phyloP scores from a whole-genome alignment of 495 filamentous ascomycete species.

The Pseudotulostoma volvatum region DNA sequence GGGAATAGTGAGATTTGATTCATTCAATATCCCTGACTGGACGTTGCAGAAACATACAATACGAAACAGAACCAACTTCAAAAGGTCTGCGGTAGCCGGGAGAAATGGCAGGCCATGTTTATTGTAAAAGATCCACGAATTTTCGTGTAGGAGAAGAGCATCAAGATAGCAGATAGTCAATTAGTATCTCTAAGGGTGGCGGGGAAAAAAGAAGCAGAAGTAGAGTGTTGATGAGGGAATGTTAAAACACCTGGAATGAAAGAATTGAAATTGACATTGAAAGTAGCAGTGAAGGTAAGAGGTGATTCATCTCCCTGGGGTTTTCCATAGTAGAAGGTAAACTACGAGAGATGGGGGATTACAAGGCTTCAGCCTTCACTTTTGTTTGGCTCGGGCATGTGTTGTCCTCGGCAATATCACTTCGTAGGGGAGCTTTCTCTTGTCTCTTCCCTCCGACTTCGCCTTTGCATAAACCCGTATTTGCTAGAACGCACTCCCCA shows the following conservation, averaged over 20 bases:
- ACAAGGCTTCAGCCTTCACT: conserved; percentile 17
- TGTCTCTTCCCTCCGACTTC: conserved; percentile 39
- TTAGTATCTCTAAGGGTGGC: not conserved
- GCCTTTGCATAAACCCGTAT: conserved; percentile 58
- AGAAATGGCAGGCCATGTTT: too few relatives aligned
- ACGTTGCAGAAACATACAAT: too few relatives aligned
- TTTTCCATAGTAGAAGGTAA: too few relatives aligned
- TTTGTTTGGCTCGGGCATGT: conserved; percentile 19
- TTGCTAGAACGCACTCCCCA: conserved; percentile 64
- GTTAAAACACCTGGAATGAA: not conserved
- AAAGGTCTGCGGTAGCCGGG: too few relatives aligned
- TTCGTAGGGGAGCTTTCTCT: too few relatives aligned
- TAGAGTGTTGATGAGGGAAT: not conserved
- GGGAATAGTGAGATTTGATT: too few relatives aligned
- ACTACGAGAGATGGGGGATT: too few relatives aligned
- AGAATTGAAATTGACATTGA: not conserved
- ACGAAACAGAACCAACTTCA: too few relatives aligned
- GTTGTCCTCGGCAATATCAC: too few relatives aligned
- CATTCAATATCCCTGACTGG: too few relatives aligned
- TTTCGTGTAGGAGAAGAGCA: too few relatives aligned
- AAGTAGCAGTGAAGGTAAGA: not conserved
- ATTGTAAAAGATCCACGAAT: too few relatives aligned
- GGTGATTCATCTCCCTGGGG: not conserved
- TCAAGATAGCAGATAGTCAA: conserved; percentile 2
- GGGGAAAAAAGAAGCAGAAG: not conserved